phyloP scores from a whole-genome alignment of 2,329 filamentous ascomycete genomes.

The Seiridium cupressi region DNA sequence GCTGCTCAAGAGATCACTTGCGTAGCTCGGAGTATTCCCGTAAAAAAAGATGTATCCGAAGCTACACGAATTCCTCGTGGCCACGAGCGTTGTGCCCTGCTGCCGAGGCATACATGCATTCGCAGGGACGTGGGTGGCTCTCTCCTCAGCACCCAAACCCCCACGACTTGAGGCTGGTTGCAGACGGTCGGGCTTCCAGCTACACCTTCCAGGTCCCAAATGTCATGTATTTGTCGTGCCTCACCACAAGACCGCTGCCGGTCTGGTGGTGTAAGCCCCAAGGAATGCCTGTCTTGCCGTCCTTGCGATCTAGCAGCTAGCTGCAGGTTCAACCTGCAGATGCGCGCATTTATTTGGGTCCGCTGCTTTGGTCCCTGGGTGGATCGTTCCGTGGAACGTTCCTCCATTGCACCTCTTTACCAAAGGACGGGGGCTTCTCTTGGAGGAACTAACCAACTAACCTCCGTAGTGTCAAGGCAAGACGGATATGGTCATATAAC shows the following conservation, averaged over 20 bases:
- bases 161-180: too few species aligned
- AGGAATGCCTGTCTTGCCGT: background rate
- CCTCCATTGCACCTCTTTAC: background rate
- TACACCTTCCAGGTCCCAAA: too few species aligned
- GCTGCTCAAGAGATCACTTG: too few species aligned
- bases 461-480: too few species aligned
- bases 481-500: too few species aligned
- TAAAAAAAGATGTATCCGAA: too few species aligned
- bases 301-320: background rate
- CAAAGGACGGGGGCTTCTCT: too few species aligned
- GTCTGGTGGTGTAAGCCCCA: background rate
- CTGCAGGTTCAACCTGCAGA: background rate
- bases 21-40: too few species aligned
- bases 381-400: background rate
- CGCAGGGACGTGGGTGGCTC: background rate
- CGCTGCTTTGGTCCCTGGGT: background rate
- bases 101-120: background rate
- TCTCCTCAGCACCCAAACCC: too few species aligned
- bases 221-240: too few species aligned
- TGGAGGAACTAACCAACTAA: too few species aligned
- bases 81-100: background rate
- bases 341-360: constrained; percentile 4
- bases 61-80: background rate
- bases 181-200: too few species aligned
- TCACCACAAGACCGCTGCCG: background rate